A percentile compares a stretch with the other conserved stretches of the same genome.
phyloP scores from a whole-genome alignment of 2,329 filamentous ascomycete genomes.

The Didymella keratinophila region DNA sequence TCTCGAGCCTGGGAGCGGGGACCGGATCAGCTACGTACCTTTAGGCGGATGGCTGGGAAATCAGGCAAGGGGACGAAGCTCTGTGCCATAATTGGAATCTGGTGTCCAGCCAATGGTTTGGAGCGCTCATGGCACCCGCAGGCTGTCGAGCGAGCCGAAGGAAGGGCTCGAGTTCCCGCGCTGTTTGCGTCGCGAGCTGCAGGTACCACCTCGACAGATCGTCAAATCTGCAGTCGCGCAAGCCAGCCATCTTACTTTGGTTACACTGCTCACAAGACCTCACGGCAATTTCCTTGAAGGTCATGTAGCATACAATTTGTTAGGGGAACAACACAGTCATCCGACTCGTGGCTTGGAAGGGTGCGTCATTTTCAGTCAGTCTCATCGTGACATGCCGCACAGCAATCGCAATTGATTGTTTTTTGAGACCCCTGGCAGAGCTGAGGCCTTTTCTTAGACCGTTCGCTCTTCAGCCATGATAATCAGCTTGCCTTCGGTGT shows the following conservation, averaged over 20 bases:
- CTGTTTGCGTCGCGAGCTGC: conserved; percentile 27
- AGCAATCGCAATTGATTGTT: neutral
- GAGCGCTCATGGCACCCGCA: conserved; percentile 30
- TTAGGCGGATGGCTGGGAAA: conserved; percentile 39
- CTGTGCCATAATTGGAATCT: conserved; percentile 38
- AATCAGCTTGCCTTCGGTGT: neutral
- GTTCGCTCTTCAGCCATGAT: too few relatives aligned
- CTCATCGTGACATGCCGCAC: neutral
- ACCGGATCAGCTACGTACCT: conserved; percentile 41
- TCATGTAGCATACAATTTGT: neutral
- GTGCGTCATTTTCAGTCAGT: neutral
- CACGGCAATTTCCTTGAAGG: neutral
- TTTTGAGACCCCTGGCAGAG: neutral
- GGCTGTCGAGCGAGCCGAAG: conserved; percentile 17
- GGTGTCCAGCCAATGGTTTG: conserved; percentile 38
- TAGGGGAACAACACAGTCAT: neutral
- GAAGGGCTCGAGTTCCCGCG: conserved; percentile 16
- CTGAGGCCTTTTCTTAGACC: neutral
- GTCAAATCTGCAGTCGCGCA: conserved; percentile 10
- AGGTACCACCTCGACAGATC: conserved; percentile 30
- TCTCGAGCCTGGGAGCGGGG: conserved; percentile 34
- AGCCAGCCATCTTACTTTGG: conserved; percentile 5
- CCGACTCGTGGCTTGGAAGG: neutral
- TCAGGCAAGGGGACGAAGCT: conserved; percentile 39
- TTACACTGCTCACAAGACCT: conserved; percentile 2